These are phyloP conservation scores for Penicillium sp. DNA, from an alignment of 2,329 filamentous ascomycete species.

Conservation along the genomic window DNA sequence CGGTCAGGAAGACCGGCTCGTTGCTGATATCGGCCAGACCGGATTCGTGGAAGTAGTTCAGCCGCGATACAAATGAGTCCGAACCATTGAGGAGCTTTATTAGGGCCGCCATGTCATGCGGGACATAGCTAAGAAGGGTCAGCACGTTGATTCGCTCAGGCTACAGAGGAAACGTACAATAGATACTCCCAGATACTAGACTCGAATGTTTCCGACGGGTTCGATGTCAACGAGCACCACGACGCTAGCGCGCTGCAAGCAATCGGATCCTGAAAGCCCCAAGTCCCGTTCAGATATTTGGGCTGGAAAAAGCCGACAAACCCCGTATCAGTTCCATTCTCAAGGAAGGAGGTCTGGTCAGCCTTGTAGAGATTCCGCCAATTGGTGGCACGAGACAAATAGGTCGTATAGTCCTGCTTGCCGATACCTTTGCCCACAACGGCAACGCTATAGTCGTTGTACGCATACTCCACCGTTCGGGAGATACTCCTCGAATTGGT, in stretches of 20 bases:
- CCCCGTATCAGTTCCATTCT: slow-evolving; percentile 57
- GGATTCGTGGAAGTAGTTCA: slow-evolving; percentile 62
- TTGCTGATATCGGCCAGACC: slow-evolving; percentile 65
- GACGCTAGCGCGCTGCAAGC: slow-evolving; percentile 32
- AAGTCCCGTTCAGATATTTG: slow-evolving; percentile 63
- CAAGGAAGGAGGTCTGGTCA: slow-evolving; percentile 54
- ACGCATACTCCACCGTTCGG: slow-evolving; percentile 71
- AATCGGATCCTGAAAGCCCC: slow-evolving; percentile 61
- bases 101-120: slow-evolving; percentile 51
- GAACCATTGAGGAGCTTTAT: slow-evolving; percentile 61
- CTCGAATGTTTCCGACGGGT: slow-evolving; percentile 32
- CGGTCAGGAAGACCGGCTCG: slow-evolving; percentile 60
- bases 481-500: slow-evolving; percentile 67
- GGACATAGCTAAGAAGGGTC: slow-evolving; percentile 47
- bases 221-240: slow-evolving; percentile 31
- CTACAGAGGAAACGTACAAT: slow-evolving; percentile 50
- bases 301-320: slow-evolving; percentile 69
- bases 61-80: slow-evolving; percentile 55
- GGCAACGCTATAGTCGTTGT: slow-evolving; percentile 66
- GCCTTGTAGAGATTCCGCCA: slow-evolving; percentile 66
- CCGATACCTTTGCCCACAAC: slow-evolving; percentile 58
- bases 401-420: slow-evolving; percentile 47
- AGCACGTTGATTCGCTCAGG: neutral
- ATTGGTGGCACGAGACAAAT: slow-evolving; percentile 54
- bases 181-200: slow-evolving; percentile 35